Evolutionary conservation across 495 filamentous ascomycete species (phyloP).

Genomic region (Hypoxylon perforatum): DNA sequence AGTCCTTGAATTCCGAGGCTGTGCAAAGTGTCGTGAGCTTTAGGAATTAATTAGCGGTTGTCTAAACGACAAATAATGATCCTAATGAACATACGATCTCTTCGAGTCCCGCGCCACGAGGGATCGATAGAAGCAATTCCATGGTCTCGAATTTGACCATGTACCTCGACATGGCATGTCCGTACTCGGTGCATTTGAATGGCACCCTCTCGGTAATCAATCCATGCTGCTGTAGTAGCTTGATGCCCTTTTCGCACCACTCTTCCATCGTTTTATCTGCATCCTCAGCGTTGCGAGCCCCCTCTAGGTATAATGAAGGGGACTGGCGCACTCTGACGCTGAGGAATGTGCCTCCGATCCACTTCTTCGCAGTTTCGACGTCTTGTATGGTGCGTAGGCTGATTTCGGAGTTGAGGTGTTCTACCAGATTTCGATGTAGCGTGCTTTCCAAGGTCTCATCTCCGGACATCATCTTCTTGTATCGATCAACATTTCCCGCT

Average conservation of each 20-base stretch:
- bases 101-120: slow-evolving; percentile 68
- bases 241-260: slow-evolving; percentile 85
- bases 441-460: slow-evolving; percentile 87
- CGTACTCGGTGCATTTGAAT: slow-evolving; percentile 79
- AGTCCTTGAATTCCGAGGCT: slow-evolving; percentile 70
- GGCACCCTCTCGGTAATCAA: slow-evolving; percentile 64
- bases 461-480: slow-evolving; percentile 86
- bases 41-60: slow-evolving; percentile 46
- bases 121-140: slow-evolving; percentile 75
- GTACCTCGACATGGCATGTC: slow-evolving; percentile 92
- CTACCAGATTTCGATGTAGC: slow-evolving; percentile 87
- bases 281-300: slow-evolving; percentile 55
- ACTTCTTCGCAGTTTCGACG: slow-evolving; percentile 76
- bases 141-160: slow-evolving; percentile 93
- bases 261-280: slow-evolving; percentile 76
- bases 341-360: slow-evolving; percentile 89
- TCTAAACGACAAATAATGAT: neutral
- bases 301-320: slow-evolving; percentile 76
- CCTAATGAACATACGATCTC: slow-evolving; percentile 70
- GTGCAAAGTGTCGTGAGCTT: slow-evolving; percentile 75
- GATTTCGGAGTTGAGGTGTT: slow-evolving; percentile 95
- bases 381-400: slow-evolving; percentile 82
- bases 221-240: slow-evolving; percentile 68
- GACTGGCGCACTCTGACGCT: slow-evolving; percentile 84
- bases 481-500: slow-evolving; percentile 71